Percentiles rank a stretch among this genome's conserved stretches.
Conservation (phyloP, 2,329 filamentous ascomycete species). For the Scopulariopsis brevicaulis region DNA sequence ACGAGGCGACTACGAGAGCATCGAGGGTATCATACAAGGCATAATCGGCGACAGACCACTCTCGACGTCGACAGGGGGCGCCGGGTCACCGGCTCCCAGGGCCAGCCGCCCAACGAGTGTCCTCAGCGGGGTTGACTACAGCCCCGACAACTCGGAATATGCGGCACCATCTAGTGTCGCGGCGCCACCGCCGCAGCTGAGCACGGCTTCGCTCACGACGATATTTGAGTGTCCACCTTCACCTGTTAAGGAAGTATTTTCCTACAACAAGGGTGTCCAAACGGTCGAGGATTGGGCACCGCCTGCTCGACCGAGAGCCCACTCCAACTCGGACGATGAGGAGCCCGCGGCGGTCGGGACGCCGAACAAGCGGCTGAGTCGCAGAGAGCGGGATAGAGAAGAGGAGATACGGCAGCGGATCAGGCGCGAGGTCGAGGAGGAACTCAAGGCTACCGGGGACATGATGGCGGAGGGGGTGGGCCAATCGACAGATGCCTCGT, state of each 20-base stretch:
- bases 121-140: constrained; percentile 69
- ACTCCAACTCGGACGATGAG: constrained; percentile 53
- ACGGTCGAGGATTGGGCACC: constrained; percentile 66
- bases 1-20: not conserved
- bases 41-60: constrained; percentile 35
- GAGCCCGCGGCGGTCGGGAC: constrained; percentile 43
- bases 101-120: constrained; percentile 80
- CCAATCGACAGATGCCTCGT: constrained; percentile 24
- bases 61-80: constrained; percentile 52
- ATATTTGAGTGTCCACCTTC: constrained; percentile 72
- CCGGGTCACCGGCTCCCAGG: constrained; percentile 53
- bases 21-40: not conserved
- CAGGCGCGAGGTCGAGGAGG: constrained; percentile 83
- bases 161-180: constrained; percentile 32
- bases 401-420: constrained; percentile 82
- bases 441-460: constrained; percentile 63
- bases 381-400: constrained; percentile 70
- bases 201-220: constrained; percentile 61
- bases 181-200: constrained; percentile 55
- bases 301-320: constrained; percentile 38
- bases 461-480: constrained; percentile 39
- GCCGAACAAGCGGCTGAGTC: constrained; percentile 63
- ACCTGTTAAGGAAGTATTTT: constrained; percentile 73
- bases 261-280: constrained; percentile 95
- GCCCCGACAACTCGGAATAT: constrained; percentile 59